A percentile compares a stretch with the other conserved stretches of the same genome.
phyloP scores from a whole-genome alignment of 1,139 yeast genomes.

The Kodamaea ohmeri region DNA sequence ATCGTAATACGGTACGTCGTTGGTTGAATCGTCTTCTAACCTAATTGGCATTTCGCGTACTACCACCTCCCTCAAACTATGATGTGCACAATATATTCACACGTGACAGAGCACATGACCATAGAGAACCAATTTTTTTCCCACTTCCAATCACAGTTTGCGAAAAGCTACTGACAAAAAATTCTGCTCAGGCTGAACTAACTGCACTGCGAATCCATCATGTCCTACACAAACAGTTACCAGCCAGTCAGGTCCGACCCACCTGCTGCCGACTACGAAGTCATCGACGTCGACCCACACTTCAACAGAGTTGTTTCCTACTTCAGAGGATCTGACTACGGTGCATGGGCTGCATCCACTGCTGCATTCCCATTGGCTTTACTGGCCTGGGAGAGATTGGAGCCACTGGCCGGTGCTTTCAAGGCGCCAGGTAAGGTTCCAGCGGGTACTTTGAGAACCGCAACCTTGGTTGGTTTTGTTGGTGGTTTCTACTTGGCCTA shows the following conservation, averaged over 20 bases:
- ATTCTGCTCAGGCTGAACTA: constrained; percentile 3
- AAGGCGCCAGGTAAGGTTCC: constrained; percentile 54
- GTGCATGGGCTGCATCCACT: constrained; percentile 62
- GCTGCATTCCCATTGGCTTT: constrained; percentile 63
- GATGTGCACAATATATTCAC: too few species aligned
- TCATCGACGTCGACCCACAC: constrained; percentile 79
- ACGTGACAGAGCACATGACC: constrained; percentile 1
- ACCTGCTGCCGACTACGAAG: constrained; percentile 44
- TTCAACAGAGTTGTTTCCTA: constrained; percentile 69
- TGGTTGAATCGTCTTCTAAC: constrained; percentile 17
- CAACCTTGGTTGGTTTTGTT: constrained; percentile 58
- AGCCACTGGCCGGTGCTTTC: constrained; percentile 59
- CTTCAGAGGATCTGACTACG: constrained; percentile 68
- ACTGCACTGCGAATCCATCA: constrained; percentile 15
- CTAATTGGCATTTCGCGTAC: constrained; percentile 28
- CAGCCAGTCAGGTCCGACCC: constrained; percentile 47
- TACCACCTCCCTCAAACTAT: too few species aligned
- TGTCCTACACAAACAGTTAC: constrained; percentile 43
- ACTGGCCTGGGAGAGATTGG: constrained; percentile 59
- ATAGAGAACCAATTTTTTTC: background rate
- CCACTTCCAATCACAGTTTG: constrained; percentile 31
- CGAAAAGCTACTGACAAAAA: constrained; percentile 21
- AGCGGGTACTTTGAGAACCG: constrained; percentile 56
- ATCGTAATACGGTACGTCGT: constrained; percentile 3
- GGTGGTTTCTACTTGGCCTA: constrained; percentile 77